Evolutionary conservation across 2,329 filamentous ascomycete genomes (phyloP), one percentile per base, ranked within the genome.

Genomic region (Microthyrium microscopicum): DNA sequence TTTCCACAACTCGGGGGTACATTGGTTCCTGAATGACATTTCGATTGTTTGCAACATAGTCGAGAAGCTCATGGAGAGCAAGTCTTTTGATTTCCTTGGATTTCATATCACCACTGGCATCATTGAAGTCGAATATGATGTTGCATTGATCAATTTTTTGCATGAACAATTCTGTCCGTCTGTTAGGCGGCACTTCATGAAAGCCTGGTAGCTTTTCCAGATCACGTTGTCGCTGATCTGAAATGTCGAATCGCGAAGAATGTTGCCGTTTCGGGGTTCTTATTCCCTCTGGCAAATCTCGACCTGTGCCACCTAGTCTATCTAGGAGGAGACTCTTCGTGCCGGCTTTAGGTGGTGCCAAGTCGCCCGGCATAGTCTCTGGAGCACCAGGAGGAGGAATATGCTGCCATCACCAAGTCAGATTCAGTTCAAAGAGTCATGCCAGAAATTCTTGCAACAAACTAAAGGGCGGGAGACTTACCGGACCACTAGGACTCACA

Each of bases 61-160:
- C 89, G 42, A 98, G 70, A 40, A 98, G 66, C 55, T 98, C 89
- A 53, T 98, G 89, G 28, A 98, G 68, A 26, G 89, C 89, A 44
- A 98, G 64, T 49, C 89, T 73, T 66, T 98, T 98, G 67, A 98
- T 95, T 60, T 98, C 89, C 63, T 98, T 98, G 30, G 87, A 93
- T 58, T 98, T 98, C 85, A 98, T 95, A 53, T 98, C 89, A 44
- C 78, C 85, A 43, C 82, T 92, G 31, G 87, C 83, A 57, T 98
- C 89, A 54, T 95, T 98, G 62, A 98, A 98, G 61, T 98, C 89
- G 53, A 98, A 98, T 49, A 98, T 98, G 62, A 98, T 91, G 53
- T 98, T 98, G 65, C 89, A 98, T 56, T 98, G 89, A 49, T 95
- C 89, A 46, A 98, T 89, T 67, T 98, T 98, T 53, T 95, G 85